Conservation (phyloP, 805 yeast genomes). For the Blastobotrys chiropterorum region DNA sequence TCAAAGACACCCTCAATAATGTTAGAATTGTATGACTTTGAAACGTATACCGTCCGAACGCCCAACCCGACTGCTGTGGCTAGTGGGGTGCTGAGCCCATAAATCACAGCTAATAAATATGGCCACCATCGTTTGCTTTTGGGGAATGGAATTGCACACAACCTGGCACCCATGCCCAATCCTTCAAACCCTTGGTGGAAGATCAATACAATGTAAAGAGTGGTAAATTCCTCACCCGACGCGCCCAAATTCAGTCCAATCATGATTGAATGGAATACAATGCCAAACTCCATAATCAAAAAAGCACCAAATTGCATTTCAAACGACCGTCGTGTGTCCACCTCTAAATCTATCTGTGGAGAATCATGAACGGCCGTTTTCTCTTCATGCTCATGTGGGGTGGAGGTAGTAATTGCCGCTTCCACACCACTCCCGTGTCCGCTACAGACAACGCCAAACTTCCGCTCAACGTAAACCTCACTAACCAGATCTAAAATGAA, state of each 20-base stretch:
- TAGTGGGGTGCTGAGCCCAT: constrained; percentile 59
- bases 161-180: constrained; percentile 67
- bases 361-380: neutral
- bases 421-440: constrained; percentile 25
- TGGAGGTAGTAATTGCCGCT: constrained; percentile 18
- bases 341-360: constrained; percentile 6
- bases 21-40: constrained; percentile 47
- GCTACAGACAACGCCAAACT: constrained; percentile 25
- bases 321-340: constrained; percentile 15
- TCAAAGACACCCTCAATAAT: constrained; percentile 62
- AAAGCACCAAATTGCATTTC: constrained; percentile 38
- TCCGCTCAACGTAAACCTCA: constrained; percentile 37
- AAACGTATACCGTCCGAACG: constrained; percentile 51
- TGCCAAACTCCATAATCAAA: constrained; percentile 63
- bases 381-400: constrained; percentile 26
- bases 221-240: constrained; percentile 55
- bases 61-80: constrained; percentile 73
- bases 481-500: constrained; percentile 46
- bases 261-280: constrained; percentile 68
- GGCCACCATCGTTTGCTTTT: constrained; percentile 42
- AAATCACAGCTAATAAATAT: constrained; percentile 44
- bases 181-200: constrained; percentile 82
- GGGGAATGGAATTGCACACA: constrained; percentile 56
- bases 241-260: constrained; percentile 65
- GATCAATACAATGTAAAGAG: constrained; percentile 57